These are phyloP conservation scores for Nigrospora sphaerica DNA, from an alignment of 2,329 filamentous ascomycete species.

Conservation along the genomic window DNA sequence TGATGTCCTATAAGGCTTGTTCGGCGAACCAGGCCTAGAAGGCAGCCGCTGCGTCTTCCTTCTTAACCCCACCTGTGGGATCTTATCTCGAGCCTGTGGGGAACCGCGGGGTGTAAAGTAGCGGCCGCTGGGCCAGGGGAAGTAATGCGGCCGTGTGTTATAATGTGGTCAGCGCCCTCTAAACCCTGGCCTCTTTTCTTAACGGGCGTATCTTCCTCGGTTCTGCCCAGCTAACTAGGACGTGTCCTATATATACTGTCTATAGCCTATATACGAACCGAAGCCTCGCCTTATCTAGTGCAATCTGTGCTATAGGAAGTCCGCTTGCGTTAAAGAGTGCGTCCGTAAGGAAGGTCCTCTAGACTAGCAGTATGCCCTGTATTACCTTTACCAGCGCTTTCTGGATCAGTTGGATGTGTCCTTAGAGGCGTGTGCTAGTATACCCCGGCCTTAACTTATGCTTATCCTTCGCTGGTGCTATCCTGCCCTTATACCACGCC, in stretches of 20 bases:
- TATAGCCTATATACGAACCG: background rate
- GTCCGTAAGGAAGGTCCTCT: background rate
- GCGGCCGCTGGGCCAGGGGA: background rate
- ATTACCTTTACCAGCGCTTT: background rate
- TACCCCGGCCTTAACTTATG: background rate
- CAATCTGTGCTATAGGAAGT: background rate
- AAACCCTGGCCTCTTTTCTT: too few relatives aligned
- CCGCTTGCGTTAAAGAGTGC: background rate
- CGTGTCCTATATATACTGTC: background rate
- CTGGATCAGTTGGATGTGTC: background rate
- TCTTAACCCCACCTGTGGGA: background rate
- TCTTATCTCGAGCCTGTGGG: background rate
- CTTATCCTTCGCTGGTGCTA: background rate
- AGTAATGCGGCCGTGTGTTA: background rate
- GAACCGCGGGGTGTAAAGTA: background rate
- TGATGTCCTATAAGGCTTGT: background rate
- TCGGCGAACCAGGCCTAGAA: background rate
- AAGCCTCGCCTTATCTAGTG: background rate
- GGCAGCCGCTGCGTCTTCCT: background rate
- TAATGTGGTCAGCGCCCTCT: background rate
- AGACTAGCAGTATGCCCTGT: slow-evolving; percentile 1
- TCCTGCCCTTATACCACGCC: slow-evolving; percentile 2
- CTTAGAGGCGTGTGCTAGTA: background rate
- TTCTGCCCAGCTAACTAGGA: background rate
- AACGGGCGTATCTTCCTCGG: background rate